Evolutionary conservation across 345 rosid genomes (phyloP).

Genomic region (Cardamine chenopodiifolia): DNA sequence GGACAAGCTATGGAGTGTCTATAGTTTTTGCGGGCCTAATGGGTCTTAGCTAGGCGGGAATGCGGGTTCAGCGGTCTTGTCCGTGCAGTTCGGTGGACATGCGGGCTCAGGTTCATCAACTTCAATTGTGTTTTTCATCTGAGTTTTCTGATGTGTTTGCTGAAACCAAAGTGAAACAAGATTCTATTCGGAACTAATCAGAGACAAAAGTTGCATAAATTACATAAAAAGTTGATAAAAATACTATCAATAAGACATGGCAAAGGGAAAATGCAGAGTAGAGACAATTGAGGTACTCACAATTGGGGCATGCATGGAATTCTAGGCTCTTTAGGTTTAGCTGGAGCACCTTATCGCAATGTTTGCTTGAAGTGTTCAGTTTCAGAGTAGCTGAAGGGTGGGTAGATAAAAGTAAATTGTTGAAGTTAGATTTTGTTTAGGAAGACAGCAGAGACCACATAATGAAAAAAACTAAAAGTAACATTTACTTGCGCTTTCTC

Average conservation of each 20-base stretch:
- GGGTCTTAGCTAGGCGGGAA: too few relatives aligned
- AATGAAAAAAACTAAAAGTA: neutral
- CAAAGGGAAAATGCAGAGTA: constrained; percentile 11
- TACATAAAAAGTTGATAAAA: constrained; percentile 15
- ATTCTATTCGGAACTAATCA: neutral
- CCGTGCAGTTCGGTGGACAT: too few relatives aligned
- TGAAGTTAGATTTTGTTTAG: constrained; percentile 18
- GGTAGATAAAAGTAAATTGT: constrained; percentile 29
- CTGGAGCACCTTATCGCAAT: constrained; percentile 90
- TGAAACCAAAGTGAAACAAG: constrained; percentile 36
- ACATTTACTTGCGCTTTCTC: constrained; percentile 85
- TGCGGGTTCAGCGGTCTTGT: too few relatives aligned
- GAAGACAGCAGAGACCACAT: neutral
- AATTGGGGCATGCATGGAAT: constrained; percentile 99
- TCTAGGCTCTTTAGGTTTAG: constrained; percentile 95
- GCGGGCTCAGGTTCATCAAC: constrained; percentile 89
- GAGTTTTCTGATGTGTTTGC: constrained; percentile 95
- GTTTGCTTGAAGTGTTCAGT: constrained; percentile 97
- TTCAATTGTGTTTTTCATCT: constrained; percentile 81
- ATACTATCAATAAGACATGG: constrained; percentile 3
- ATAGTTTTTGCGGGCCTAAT: too few relatives aligned
- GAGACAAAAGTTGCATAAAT: constrained; percentile 17
- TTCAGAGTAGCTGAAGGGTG: constrained; percentile 89
- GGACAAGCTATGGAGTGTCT: too few relatives aligned
- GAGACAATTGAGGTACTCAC: constrained; percentile 51